phyloP scores from a whole-genome alignment of 2,329 filamentous ascomycete genomes.

The Fusarium pilosicola region DNA sequence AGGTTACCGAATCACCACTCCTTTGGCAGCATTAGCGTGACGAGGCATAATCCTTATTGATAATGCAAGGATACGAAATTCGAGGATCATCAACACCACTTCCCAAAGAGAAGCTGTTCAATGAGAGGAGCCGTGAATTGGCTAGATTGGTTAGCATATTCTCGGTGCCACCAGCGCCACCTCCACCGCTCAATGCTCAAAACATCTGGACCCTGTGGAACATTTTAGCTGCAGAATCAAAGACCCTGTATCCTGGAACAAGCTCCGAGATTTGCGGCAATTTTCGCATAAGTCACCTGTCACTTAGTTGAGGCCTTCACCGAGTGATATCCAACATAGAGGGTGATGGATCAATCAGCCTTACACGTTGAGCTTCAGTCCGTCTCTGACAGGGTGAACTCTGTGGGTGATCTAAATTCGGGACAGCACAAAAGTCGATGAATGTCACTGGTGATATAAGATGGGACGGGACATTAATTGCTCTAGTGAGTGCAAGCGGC shows the following conservation, averaged over 20 bases:
- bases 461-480: not conserved
- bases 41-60: constrained; percentile 16
- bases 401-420: not conserved
- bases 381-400: not conserved
- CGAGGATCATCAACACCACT: not conserved
- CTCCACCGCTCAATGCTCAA: constrained; percentile 15
- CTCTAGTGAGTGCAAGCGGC: not conserved
- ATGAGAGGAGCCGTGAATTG: not conserved
- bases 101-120: not conserved
- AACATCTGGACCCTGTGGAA: not conserved
- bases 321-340: not conserved
- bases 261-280: constrained; percentile 6
- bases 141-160: constrained; percentile 6
- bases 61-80: not conserved
- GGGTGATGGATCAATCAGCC: constrained; percentile 2
- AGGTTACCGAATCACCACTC: not conserved
- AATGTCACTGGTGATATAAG: not conserved
- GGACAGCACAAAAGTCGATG: not conserved
- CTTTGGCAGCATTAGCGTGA: not conserved
- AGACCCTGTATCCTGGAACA: not conserved
- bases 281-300: constrained; percentile 1
- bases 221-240: constrained; percentile 14
- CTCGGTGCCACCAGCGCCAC: not conserved
- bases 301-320: not conserved
- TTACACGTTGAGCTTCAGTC: constrained; percentile 1